Evolutionary conservation across 176 grass and related monocot species (phyloP), one percentile per base, ranked within the genome.

Genomic region (Chloris gayana): DNA sequence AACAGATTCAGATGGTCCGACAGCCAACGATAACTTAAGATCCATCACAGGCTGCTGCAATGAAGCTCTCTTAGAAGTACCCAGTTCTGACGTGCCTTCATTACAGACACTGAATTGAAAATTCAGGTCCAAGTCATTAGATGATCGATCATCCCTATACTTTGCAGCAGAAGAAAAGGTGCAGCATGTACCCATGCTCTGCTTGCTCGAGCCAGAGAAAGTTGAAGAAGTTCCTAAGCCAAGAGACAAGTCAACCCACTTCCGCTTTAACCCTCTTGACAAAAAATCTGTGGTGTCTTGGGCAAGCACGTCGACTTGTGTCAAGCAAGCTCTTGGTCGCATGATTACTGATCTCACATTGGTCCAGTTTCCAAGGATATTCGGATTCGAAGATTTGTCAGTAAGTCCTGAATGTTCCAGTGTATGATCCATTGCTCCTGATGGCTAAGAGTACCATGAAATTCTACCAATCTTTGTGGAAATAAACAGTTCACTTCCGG

Each of bases 1-100:
- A 77, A 39, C 77, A 85, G 92, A 94, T 84, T 91, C 86, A 87
- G 81, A 82, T 42, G 87, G 72, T n/a, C 89, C 80, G 14, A 87
- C 74, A 56, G 81, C 78, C 37, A 91, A 79, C 70, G 89, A 89
- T 67, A 94, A 84, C 62, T 91, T 73, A 54, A 94, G 89, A 58
- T 89, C 86, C 35, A 87, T 35, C 14, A 54, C 46, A 83, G 75
- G 49, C 17, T 80, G 69, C 72, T 62, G 70, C 31, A 85, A 59
- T 33, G 61, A 74, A 82, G 64, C 69, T 38, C 32, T 84, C 57
- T 60, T 83, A 44, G 66, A 41, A 83, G 79, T 53, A n/a, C 69
- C 67, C 64, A 64, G 39, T 60, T 65, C 60, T 22, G 74, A 72
- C 18, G 75, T 65, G 21, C 66, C 75, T 82, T 89, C 84, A 77